A percentile compares a stretch with the other conserved stretches of the same genome.
These are phyloP conservation scores for Dryas alaskensis DNA, from an alignment of 306 rosid genomes.

Conservation along the genomic window DNA sequence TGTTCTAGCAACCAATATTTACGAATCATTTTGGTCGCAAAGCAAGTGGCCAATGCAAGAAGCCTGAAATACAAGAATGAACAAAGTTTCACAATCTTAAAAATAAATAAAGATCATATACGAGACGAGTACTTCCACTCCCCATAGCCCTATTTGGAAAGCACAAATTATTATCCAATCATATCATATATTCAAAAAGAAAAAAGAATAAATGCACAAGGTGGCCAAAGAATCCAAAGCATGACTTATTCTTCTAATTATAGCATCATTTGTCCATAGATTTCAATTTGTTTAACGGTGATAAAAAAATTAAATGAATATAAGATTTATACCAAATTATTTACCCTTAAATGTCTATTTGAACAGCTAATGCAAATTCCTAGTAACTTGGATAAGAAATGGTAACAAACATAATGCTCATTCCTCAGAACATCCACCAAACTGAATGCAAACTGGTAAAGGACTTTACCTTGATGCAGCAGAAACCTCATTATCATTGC, in stretches of 20 bases:
- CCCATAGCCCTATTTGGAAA: background rate
- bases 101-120: background rate
- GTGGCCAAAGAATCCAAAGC: conserved; percentile 1
- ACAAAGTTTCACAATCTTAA: conserved; percentile 15
- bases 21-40: conserved; percentile 84
- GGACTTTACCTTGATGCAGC: conserved; percentile 80
- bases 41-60: conserved; percentile 75
- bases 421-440: conserved; percentile 14
- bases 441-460: conserved; percentile 12
- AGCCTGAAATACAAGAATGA: conserved; percentile 52
- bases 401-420: background rate
- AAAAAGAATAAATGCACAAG: background rate
- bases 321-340: background rate
- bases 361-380: background rate
- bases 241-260: background rate
- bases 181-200: background rate
- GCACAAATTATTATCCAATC: background rate
- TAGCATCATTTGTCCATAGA: background rate
- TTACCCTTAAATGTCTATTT: background rate
- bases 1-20: conserved; percentile 67
- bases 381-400: background rate
- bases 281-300: background rate
- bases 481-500: conserved; percentile 77
- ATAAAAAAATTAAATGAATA: background rate
- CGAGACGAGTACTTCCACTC: background rate